Base-by-base conservation (phyloP, 345 rosid genomes). In the Acer saccharum region DNA sequence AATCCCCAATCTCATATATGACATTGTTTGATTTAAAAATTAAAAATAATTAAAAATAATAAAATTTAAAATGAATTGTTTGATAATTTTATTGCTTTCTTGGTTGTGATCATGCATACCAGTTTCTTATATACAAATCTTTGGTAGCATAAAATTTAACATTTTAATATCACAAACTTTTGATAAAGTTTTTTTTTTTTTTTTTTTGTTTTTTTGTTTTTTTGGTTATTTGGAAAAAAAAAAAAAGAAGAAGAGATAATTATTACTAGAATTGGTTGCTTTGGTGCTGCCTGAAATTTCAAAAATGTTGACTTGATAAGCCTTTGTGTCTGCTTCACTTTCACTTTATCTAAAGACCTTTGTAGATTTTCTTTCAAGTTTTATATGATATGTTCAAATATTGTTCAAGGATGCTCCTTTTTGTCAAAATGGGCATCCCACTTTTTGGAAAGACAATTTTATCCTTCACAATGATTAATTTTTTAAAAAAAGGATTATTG, bases 291-390 rank as follows among this genome's bases (percentile, higher is more conserved):
- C 58, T 54, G n/a, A 20, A 18, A 57, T 72, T 41, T 65, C 39
- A 21, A 71, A 41, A 10, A 8, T 23, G 68, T 16, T 62, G 68
- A 61, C 68, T 43, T 43, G 55, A 43, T 3, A 4, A 20, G 76
- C 67, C 44, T 72, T 54, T 60, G 41, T 57, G n/a, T 72, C 50
- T 43, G 20, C 52, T 62, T 52, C n/a, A 73, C 68, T 73, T 73
- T 32, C 32, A 23, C 64, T 71, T 73, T 41, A 43, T 52, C 58
- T 12, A 68, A 55, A 35, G 50, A 44, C 17, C 12, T 1, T 6
- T 12, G 74, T 57, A n/a, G 58, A 14, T 54, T 54, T 54, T 18
- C 14, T 20, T 71, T 10, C 16, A 3, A 9, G 9, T 54, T 57
- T 10, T 6, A 9, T 17, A 60, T 0, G 29, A 60, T n/a, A 72